Conservation (phyloP, 2,329 filamentous ascomycete species). For the Calonectria ilicicola region DNA sequence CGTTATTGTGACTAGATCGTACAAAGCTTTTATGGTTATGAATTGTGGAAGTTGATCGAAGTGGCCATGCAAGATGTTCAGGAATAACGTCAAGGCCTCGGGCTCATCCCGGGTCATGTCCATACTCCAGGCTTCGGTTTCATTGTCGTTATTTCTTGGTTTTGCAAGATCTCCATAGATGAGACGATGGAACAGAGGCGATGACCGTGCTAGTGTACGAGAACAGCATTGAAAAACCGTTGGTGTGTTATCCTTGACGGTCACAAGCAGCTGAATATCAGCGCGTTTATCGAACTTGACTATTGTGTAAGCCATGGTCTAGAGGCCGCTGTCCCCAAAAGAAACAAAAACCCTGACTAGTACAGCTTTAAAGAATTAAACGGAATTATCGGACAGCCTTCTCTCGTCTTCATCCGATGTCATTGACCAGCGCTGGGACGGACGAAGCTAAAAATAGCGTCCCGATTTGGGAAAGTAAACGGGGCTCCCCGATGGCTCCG, state of each 20-base stretch:
- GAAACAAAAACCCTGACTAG: background rate
- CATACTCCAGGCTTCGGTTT: slow-evolving; percentile 33
- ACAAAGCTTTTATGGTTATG: slow-evolving; percentile 34
- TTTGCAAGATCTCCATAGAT: slow-evolving; percentile 40
- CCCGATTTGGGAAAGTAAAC: background rate
- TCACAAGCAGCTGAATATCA: slow-evolving; percentile 10
- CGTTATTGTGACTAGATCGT: slow-evolving; percentile 39
- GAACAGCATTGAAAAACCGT: slow-evolving; percentile 40
- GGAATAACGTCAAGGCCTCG: slow-evolving; percentile 39
- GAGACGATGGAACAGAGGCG: slow-evolving; percentile 39
- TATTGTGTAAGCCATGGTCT: slow-evolving; percentile 9
- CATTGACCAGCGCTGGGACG: background rate
- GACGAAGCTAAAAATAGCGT: background rate
- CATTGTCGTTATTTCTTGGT: slow-evolving; percentile 1
- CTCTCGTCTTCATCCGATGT: background rate
- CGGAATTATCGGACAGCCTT: background rate
- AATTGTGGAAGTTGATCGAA: slow-evolving; percentile 38
- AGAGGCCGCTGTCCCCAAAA: background rate
- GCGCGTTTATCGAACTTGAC: slow-evolving; percentile 8
- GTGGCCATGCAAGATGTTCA: slow-evolving; percentile 45
- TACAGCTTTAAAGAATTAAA: background rate
- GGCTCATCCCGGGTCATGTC: slow-evolving; percentile 46
- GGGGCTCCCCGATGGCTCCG: background rate
- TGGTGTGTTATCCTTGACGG: background rate
- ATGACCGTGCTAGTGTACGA: slow-evolving; percentile 39